Evolutionary conservation across 352 stramenopile species (phyloP), one percentile per base, ranked within the genome.

Genomic region (Phytophthora europaea): DNA sequence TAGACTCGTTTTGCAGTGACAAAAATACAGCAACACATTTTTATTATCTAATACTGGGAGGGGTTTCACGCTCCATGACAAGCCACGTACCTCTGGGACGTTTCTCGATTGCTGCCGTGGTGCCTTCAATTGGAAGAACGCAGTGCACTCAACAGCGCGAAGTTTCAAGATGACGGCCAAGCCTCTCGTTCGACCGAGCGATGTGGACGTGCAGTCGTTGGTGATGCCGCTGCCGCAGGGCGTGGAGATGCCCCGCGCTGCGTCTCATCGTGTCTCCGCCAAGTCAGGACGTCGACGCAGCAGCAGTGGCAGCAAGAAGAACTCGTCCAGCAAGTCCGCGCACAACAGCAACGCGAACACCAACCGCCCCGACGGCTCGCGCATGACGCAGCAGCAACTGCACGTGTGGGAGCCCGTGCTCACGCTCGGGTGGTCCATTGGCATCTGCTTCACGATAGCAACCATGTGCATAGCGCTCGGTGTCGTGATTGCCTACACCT

Each of bases 341-440:
- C n/a, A 28, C 52, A 67, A 62, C 9, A 7, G 10, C 45, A 69
- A 66, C 57, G 22, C 55, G 5, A 81, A 73, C 54, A 43, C 58
- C 34, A 93, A 94, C 45, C 81, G 85, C 2, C 87, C 85, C 1
- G 81, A 88, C 52, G 69, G 75, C 16, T 89, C 83, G 10, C 72
- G 78, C 20, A 89, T 81, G 76, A 87, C 73, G 20, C 88, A 94
- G 70, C 85, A 93, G 59, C 90, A 88, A 22, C 54, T 93, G 36
- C 75, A 72, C 28, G 87, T 89, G 83, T 94, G 88, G 88, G 84
- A 92, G 57, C 85, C 85, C 31, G 89, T 93, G 64, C 79, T 94
- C 50, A 93, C 85, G 9, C 78, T 94, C 28, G 75, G 79, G 22
- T 91, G 77, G 84, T 81, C 82, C 9, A 89, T 93, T 55, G 69